phyloP scores from a whole-genome alignment of 176 grass and related monocot genomes.

The Melocanna baccifera region DNA sequence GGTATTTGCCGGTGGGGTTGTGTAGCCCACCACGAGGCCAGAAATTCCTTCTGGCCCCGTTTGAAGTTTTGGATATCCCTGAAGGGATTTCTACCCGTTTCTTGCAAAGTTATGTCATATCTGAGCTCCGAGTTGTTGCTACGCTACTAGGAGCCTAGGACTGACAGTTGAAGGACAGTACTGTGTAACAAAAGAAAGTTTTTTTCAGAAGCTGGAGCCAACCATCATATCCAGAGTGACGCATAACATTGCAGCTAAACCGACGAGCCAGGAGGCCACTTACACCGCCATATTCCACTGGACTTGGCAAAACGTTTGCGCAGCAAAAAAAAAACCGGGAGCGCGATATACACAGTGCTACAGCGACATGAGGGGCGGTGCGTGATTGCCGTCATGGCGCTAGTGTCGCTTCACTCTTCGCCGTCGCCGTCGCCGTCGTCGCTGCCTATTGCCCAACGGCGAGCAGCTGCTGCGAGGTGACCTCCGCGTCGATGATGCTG shows the following conservation, averaged over 20 bases:
- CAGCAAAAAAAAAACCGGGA: background rate
- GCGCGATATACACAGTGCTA: background rate
- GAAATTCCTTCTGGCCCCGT: background rate
- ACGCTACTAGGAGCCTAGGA: background rate
- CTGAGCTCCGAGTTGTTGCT: background rate
- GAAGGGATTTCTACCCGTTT: background rate
- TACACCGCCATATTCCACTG: background rate
- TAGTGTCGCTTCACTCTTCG: background rate
- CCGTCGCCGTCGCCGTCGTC: no score
- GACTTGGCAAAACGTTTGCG: background rate
- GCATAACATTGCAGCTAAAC: background rate
- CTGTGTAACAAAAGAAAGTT: background rate
- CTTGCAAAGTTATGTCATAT: background rate
- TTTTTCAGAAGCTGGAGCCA: background rate
- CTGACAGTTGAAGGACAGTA: background rate
- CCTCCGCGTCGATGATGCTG: slow-evolving; percentile 59
- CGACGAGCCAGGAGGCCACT: background rate
- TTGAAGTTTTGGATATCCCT: background rate
- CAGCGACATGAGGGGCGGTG: background rate
- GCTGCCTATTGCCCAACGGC: background rate
- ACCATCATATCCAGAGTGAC: background rate
- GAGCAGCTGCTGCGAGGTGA: slow-evolving; percentile 19
- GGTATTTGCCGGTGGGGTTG: background rate
- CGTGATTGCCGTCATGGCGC: background rate
- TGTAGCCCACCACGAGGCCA: background rate